phyloP scores from a whole-genome alignment of 1,284 basidiomycete species.

The Gomphus bonarii region DNA sequence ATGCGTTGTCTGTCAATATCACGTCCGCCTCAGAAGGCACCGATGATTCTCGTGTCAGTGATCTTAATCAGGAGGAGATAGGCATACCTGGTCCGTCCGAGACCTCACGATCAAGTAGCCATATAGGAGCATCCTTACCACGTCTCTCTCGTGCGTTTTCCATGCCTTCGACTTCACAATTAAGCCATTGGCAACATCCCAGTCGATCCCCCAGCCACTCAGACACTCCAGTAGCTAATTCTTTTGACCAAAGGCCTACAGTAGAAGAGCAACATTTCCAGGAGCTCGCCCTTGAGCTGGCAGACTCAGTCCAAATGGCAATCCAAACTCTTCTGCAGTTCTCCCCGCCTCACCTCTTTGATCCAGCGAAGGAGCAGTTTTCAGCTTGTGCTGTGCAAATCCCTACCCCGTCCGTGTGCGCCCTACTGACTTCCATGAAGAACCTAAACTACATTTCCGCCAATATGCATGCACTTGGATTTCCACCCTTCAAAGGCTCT shows the following conservation, averaged over 20 bases:
- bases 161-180: constrained; percentile 59
- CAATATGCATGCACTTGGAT: constrained; percentile 50
- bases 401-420: constrained; percentile 79
- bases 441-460: constrained; percentile 85
- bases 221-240: background rate
- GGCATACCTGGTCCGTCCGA: constrained; percentile 23
- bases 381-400: constrained; percentile 78
- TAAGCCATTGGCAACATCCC: constrained; percentile 58
- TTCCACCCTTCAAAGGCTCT: constrained; percentile 5
- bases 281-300: constrained; percentile 71
- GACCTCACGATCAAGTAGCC: constrained; percentile 11
- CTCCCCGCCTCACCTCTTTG: constrained; percentile 80
- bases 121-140: constrained; percentile 21
- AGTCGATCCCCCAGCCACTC: constrained; percentile 23
- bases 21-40: background rate
- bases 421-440: constrained; percentile 82
- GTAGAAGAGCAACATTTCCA: constrained; percentile 36
- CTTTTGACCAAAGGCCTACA: constrained; percentile 11
- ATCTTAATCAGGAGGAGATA: constrained; percentile 19
- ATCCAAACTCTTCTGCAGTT: constrained; percentile 84
- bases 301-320: constrained; percentile 78
- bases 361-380: constrained; percentile 86
- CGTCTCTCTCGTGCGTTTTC: constrained; percentile 60
- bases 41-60: background rate
- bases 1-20: background rate